Evolutionary conservation across 1,139 yeast genomes (phyloP), one percentile per base, ranked within the genome.

Genomic region (Saccharomyces pastorianus): DNA sequence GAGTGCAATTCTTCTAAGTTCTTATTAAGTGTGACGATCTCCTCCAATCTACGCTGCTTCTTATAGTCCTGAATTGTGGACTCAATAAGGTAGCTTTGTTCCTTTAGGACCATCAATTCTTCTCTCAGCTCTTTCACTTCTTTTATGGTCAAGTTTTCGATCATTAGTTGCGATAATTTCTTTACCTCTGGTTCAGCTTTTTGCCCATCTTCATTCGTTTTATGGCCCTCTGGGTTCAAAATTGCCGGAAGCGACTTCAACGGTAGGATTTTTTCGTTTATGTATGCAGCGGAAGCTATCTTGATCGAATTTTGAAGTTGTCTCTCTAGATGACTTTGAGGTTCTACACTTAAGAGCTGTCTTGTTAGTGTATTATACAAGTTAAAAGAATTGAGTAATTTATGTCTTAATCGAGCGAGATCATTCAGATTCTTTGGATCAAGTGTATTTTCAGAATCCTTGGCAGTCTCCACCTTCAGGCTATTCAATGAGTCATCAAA

Each of bases 31-130:
- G 88, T 78, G 23, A 73, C 74, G 50, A 89, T 71, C 65, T 89
- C 96, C 58, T 90, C 96, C 65, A 88, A 89, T 59, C 82, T 80
- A 48, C 97, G 74, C 54, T 80, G 81, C 59, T 76, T 77, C 56
- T 85, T 88, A 48, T 85, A 81, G 20, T 78, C 81, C 4, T 76
- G 74, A 23, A 87, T 78, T 77, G 85, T 79, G 26, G 79, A 77
- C 55, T 82, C 81, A 3, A 91, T 83, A 58, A 91, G 70, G 62
- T 81, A 89, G 64, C 77, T 77, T 64, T 91, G 98, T 65, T 91
- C 97, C 59, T 85, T 85, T 70, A 89, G 73, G 13, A 91, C 96
- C 85, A 90, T 86, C 55, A 91, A 70, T 61, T 86, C 85, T 61
- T 89, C 95, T 54, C 95, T 75, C 41, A 79, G 71, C 55, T 77